These are phyloP conservation scores for Physcomitrium patens DNA, from an alignment of 225 moss, liverwort and hornwort genomes.

Conservation along the genomic window DNA sequence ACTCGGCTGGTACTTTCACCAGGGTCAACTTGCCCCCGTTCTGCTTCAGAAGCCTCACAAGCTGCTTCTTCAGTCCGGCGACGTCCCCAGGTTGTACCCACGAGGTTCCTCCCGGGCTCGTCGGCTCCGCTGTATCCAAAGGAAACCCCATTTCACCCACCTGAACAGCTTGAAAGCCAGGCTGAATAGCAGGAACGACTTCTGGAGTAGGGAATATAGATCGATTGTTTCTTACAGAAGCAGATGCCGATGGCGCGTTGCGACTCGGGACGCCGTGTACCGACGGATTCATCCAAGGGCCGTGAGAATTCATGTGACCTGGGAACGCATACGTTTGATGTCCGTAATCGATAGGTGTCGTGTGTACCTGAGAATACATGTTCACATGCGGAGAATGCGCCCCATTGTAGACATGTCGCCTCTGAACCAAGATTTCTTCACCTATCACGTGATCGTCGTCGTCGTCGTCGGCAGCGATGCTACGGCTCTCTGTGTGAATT, in stretches of 20 bases:
- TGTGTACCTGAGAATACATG: slow-evolving; percentile 29
- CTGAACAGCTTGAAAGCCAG: slow-evolving; percentile 3
- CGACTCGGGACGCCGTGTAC: not conserved
- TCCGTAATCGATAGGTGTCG: slow-evolving; percentile 36
- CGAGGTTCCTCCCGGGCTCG: slow-evolving; percentile 49
- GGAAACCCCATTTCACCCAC: slow-evolving; percentile 35
- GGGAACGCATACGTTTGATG: slow-evolving; percentile 47
- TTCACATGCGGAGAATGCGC: not conserved
- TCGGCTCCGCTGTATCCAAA: slow-evolving; percentile 35
- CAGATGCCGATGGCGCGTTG: slow-evolving; percentile 15
- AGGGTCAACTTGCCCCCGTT: slow-evolving; percentile 54
- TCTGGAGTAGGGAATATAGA: slow-evolving; percentile 42
- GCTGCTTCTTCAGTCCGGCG: slow-evolving; percentile 47
- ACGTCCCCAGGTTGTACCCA: slow-evolving; percentile 44
- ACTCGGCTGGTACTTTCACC: slow-evolving; percentile 49
- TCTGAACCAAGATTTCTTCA: slow-evolving; percentile 54
- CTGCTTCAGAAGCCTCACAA: slow-evolving; percentile 42
- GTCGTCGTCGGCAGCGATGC: slow-evolving; percentile 11
- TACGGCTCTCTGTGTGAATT: slow-evolving; percentile 1
- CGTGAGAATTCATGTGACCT: slow-evolving; percentile 22
- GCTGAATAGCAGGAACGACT: slow-evolving; percentile 8
- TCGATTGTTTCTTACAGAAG: slow-evolving; percentile 27
- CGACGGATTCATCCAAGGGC: not conserved
- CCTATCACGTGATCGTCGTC: slow-evolving; percentile 49
- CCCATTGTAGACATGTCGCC: slow-evolving; percentile 30